A percentile compares a stretch with the other conserved stretches of the same genome.
phyloP scores from a whole-genome alignment of 441 rosid species.

The Syzygium malaccense region DNA sequence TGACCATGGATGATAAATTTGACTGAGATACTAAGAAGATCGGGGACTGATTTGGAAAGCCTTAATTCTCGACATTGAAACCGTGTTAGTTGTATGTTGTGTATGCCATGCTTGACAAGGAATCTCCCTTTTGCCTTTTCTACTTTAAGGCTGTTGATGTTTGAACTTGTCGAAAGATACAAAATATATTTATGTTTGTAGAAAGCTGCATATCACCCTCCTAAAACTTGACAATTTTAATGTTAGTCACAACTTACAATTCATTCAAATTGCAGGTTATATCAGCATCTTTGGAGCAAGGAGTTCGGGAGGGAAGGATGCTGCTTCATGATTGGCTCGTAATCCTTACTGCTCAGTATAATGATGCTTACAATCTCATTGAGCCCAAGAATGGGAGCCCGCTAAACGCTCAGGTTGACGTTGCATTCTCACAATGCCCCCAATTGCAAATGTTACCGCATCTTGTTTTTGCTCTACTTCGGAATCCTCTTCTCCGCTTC shows the following conservation, averaged over 20 bases:
- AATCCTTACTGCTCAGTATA: constrained; percentile 81
- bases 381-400: constrained; percentile 57
- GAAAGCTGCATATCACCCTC: neutral
- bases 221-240: neutral
- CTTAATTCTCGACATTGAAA: neutral
- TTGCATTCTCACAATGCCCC: constrained; percentile 85
- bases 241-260: neutral
- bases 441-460: constrained; percentile 83
- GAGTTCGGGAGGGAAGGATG: constrained; percentile 90
- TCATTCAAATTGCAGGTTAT: constrained; percentile 46
- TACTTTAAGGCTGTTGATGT: neutral
- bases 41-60: neutral
- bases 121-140: neutral
- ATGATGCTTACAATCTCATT: constrained; percentile 61
- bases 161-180: neutral
- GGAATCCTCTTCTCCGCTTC: constrained; percentile 86
- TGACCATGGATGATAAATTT: neutral
- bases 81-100: neutral
- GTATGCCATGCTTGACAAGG: neutral
- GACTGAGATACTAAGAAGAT: neutral
- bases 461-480: constrained; percentile 85
- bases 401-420: constrained; percentile 60
- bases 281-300: constrained; percentile 82
- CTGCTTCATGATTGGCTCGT: constrained; percentile 98
- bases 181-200: neutral